Conservation (phyloP, 805 yeast genomes). For the Pichia rugopelliculosa region DNA sequence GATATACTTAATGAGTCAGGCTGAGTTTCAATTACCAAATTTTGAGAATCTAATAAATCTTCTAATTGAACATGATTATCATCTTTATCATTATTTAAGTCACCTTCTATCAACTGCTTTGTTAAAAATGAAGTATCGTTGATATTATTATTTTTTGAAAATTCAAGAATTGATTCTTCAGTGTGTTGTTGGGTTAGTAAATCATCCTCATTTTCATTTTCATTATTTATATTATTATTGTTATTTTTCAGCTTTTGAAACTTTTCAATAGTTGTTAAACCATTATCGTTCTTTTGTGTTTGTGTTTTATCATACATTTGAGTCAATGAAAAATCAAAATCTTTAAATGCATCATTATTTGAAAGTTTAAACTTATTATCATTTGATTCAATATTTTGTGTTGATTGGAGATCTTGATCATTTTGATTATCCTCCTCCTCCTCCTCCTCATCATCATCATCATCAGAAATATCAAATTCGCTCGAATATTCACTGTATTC, state of each 20-base stretch:
- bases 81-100: neutral
- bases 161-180: neutral
- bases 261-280: conserved; percentile 10
- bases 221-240: neutral
- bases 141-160: neutral
- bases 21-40: conserved; percentile 26
- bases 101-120: neutral
- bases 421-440: conserved; percentile 20
- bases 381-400: neutral
- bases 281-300: conserved; percentile 12
- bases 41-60: conserved; percentile 23
- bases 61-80: conserved; percentile 9
- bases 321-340: conserved; percentile 20
- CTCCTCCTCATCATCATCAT: conserved; percentile 15
- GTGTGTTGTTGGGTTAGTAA: neutral
- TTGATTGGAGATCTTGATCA: conserved; percentile 3
- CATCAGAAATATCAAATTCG: conserved; percentile 20
- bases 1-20: conserved; percentile 13
- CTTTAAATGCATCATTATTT: conserved; percentile 11
- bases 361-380: conserved; percentile 12
- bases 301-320: conserved; percentile 20
- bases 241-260: conserved; percentile 15
- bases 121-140: conserved; percentile 4
- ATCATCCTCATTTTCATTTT: neutral
- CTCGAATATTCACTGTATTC: conserved; percentile 25